Conservation (phyloP, 495 filamentous ascomycete genomes). For the Trichoderma reesei region DNA sequence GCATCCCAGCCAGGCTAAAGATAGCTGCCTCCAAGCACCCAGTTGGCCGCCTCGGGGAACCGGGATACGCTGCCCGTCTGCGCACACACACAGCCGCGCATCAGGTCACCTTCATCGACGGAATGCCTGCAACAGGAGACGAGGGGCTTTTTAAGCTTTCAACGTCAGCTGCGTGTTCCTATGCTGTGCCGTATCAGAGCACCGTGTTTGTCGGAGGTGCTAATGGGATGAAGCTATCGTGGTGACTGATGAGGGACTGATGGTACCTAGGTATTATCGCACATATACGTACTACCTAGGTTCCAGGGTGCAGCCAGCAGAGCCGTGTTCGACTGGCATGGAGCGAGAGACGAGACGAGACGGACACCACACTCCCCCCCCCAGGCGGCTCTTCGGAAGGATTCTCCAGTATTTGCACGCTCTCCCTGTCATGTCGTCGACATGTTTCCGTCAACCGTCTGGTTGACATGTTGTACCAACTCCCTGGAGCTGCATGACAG, state of each 20-base stretch:
- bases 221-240: too few species aligned
- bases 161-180: background rate
- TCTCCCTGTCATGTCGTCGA: too few species aligned
- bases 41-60: constrained; percentile 7
- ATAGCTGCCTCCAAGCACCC: background rate
- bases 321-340: too few species aligned
- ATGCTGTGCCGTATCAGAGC: background rate
- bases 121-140: background rate
- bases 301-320: too few species aligned
- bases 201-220: background rate
- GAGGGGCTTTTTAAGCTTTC: background rate
- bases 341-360: background rate
- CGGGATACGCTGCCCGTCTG: background rate
- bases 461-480: constrained; percentile 6
- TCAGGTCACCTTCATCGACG: background rate
- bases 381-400: constrained; percentile 3
- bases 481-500: constrained; percentile 5
- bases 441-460: background rate
- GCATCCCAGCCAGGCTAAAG: background rate
- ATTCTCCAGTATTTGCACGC: background rate
- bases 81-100: background rate
- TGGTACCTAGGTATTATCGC: too few species aligned
- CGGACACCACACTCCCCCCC: too few species aligned
- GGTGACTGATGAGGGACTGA: too few species aligned
- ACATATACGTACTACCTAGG: too few species aligned